These are phyloP conservation scores for Daldinia eschscholtzii DNA, from an alignment of 2,329 filamentous ascomycete species.

Conservation along the genomic window DNA sequence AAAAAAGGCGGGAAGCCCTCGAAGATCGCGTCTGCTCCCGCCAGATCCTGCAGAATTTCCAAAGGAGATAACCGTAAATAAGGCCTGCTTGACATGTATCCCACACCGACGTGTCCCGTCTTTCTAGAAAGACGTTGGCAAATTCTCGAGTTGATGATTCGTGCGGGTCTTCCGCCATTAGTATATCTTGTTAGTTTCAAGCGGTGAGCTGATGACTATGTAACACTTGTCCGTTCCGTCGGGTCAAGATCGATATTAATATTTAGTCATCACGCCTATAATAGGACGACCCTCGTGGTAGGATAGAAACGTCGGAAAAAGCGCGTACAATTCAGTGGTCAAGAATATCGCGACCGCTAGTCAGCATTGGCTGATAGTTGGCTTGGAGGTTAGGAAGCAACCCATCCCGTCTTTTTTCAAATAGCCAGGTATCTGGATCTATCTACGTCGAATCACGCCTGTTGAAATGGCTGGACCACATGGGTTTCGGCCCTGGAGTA, in stretches of 20 bases:
- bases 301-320: constrained; percentile 16
- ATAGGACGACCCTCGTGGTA: constrained; percentile 18
- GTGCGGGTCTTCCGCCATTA: constrained; percentile 29
- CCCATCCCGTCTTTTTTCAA: background rate
- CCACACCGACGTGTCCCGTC: constrained; percentile 27
- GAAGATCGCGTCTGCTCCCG: constrained; percentile 16
- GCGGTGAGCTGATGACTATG: constrained; percentile 37
- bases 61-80: constrained; percentile 8
- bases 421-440: no score
- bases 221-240: constrained; percentile 26
- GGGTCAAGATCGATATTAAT: constrained; percentile 16
- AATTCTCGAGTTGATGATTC: constrained; percentile 30
- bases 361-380: constrained; percentile 6
- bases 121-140: constrained; percentile 1
- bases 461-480: no score
- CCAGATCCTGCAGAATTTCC: constrained; percentile 2
- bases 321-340: background rate
- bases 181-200: constrained; percentile 7
- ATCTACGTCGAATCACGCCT: no score
- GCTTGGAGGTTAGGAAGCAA: background rate
- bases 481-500: no score
- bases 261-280: constrained; percentile 37
- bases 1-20: constrained; percentile 20
- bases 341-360: constrained; percentile 4
- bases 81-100: constrained; percentile 9